Conservation (phyloP, 225 moss, liverwort and hornwort species). For the Rhytidiadelphus loreus region DNA sequence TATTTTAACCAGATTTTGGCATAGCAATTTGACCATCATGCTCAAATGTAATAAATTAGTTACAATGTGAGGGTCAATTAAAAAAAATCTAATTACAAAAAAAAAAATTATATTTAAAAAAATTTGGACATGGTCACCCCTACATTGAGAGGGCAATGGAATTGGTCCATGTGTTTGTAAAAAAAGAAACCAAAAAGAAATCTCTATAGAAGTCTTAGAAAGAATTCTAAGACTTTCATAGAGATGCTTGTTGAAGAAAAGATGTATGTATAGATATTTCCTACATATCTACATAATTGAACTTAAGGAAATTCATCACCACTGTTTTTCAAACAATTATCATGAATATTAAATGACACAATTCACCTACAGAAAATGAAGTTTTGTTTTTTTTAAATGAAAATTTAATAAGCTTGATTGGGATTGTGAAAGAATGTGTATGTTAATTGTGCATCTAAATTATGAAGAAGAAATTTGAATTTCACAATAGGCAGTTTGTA, state of each 20-base stretch:
- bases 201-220: too few species aligned
- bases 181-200: too few species aligned
- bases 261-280: not conserved
- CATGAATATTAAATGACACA: not conserved
- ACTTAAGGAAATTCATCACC: not conserved
- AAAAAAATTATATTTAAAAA: too few species aligned
- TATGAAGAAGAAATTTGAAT: not conserved
- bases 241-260: not conserved
- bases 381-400: not conserved
- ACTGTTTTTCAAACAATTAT: not conserved
- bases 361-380: too few species aligned
- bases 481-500: not conserved
- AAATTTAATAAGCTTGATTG: not conserved
- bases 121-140: too few species aligned
- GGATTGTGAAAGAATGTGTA: not conserved
- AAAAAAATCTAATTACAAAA: too few species aligned
- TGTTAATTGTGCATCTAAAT: not conserved
- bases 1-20: not conserved
- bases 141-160: too few species aligned
- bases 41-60: not conserved
- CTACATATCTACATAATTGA: not conserved
- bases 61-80: too few species aligned
- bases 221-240: too few species aligned
- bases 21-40: not conserved
- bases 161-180: too few species aligned